Evolutionary conservation across 2,329 filamentous ascomycete species (phyloP).

Genomic region (Calonectria leucothoes): DNA sequence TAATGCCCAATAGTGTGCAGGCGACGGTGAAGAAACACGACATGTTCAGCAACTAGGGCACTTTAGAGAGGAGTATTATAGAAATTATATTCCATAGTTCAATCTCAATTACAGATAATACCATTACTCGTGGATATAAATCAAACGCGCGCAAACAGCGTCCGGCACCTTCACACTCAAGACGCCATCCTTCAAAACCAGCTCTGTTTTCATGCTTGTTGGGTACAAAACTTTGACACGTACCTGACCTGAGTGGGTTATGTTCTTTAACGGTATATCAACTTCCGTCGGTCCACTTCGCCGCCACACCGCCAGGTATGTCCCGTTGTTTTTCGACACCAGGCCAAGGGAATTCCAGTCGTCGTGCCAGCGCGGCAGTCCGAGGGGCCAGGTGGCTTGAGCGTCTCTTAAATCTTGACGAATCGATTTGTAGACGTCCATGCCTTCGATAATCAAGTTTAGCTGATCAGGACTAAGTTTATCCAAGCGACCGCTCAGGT

Average conservation of each 20-base stretch:
- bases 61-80: no score
- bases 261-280: conserved; percentile 5
- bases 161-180: conserved; percentile 19
- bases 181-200: conserved; percentile 11
- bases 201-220: conserved; percentile 2
- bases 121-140: no score
- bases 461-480: conserved; percentile 36
- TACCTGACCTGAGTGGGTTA: background rate
- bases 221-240: conserved; percentile 26
- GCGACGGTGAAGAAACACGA: no score
- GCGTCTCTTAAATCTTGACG: conserved; percentile 32
- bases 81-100: no score
- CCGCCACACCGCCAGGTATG: conserved; percentile 27
- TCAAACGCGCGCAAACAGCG: conserved; percentile 18
- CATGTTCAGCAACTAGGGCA: no score
- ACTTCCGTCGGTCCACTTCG: background rate
- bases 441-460: conserved; percentile 41
- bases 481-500: conserved; percentile 47
- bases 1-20: background rate
- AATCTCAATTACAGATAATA: no score
- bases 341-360: conserved; percentile 46
- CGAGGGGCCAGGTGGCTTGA: conserved; percentile 48
- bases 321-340: background rate
- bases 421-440: conserved; percentile 45
- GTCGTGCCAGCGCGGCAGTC: conserved; percentile 46